Conservation (phyloP, 768 basidiomycete species). For the Suillus occidentalis region DNA sequence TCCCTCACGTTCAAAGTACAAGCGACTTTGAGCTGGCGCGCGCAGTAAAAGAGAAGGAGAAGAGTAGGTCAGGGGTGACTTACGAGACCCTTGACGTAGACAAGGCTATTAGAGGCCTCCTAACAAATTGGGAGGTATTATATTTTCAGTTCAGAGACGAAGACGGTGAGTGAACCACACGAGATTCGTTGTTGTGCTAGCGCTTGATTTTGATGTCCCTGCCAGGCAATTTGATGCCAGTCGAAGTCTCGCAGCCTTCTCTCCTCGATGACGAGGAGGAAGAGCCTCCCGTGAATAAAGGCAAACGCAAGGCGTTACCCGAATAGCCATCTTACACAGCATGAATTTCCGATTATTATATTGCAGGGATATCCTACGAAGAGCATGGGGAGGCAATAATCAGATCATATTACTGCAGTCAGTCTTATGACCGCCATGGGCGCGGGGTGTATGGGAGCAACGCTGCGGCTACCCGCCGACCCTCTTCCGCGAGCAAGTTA, state of each 20-base stretch:
- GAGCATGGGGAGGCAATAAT: background rate
- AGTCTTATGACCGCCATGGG: slow-evolving; percentile 39
- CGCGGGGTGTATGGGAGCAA: slow-evolving; percentile 66
- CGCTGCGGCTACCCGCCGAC: slow-evolving; percentile 88
- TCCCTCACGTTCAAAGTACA: slow-evolving; percentile 37
- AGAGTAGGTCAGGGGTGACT: slow-evolving; percentile 35
- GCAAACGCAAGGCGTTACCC: slow-evolving; percentile 60
- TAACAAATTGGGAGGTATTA: slow-evolving; percentile 65
- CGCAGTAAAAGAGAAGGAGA: slow-evolving; percentile 51
- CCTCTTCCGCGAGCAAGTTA: slow-evolving; percentile 91
- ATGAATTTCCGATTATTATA: background rate
- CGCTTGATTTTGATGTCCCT: background rate
- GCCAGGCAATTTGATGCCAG: slow-evolving; percentile 58
- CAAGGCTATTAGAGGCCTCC: slow-evolving; percentile 46
- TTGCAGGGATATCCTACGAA: background rate
- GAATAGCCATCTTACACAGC: slow-evolving; percentile 16
- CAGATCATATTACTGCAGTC: background rate
- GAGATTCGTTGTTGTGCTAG: background rate
- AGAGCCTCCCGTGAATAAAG: slow-evolving; percentile 41
- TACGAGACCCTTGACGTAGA: slow-evolving; percentile 52
- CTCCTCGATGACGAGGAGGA: slow-evolving; percentile 65
- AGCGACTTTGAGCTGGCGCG: slow-evolving; percentile 68
- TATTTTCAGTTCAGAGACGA: slow-evolving; percentile 68
- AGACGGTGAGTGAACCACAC: slow-evolving; percentile 48
- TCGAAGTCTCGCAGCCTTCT: slow-evolving; percentile 57